These are phyloP conservation scores for Fusarium palustre DNA, from an alignment of 2,329 filamentous ascomycete genomes.

Conservation along the genomic window DNA sequence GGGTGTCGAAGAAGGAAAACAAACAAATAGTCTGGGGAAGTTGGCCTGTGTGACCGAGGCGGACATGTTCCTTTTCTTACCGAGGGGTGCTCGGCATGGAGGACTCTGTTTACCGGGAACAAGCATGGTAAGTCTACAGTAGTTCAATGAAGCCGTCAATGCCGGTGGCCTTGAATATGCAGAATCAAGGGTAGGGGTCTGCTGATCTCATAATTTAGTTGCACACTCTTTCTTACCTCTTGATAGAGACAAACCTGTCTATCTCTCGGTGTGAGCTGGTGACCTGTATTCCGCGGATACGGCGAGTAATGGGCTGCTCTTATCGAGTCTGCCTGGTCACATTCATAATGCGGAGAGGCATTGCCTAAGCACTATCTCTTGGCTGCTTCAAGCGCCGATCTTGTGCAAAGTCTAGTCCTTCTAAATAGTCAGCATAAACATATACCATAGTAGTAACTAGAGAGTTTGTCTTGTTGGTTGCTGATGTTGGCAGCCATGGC, in stretches of 20 bases:
- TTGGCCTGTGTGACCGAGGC: constrained; percentile 22
- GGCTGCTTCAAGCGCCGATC: constrained; percentile 15
- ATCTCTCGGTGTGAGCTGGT: constrained; percentile 29
- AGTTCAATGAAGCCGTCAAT: constrained; percentile 5
- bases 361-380: constrained; percentile 23
- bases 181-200: constrained; percentile 22
- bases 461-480: not conserved
- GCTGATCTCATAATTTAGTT: constrained; percentile 22
- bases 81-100: constrained; percentile 20
- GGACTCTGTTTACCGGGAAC: constrained; percentile 7
- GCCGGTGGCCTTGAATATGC: not conserved
- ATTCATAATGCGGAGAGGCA: constrained; percentile 8
- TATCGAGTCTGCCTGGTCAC: not conserved
- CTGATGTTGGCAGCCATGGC: constrained; percentile 1
- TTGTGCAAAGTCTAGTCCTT: not conserved
- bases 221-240: constrained; percentile 1
- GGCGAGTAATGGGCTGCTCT: not conserved
- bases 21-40: constrained; percentile 32
- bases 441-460: not conserved
- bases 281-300: constrained; percentile 11
- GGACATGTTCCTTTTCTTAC: constrained; percentile 17
- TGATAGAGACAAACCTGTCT: not conserved
- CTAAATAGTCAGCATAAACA: not conserved
- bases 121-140: constrained; percentile 16
- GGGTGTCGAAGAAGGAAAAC: constrained; percentile 1